A percentile compares a stretch with the other conserved stretches of the same genome.
phyloP scores from a whole-genome alignment of 331 rosid genomes.

The Saraca asoca region DNA sequence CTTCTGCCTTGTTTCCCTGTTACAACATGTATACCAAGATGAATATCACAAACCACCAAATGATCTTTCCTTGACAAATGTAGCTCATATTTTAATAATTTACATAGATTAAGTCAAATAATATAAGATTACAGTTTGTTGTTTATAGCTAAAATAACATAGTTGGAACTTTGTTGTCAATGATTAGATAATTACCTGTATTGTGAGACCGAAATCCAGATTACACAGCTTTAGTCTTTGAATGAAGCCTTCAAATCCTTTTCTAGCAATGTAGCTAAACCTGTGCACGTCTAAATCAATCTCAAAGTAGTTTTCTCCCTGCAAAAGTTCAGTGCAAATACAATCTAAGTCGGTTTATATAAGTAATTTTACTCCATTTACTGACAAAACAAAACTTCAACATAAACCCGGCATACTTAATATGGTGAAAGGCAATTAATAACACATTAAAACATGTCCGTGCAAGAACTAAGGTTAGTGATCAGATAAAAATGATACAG shows the following conservation, averaged over 20 bases:
- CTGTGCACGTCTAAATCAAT: conserved; percentile 94
- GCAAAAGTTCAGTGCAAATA: conserved; percentile 29
- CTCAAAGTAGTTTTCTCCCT: conserved; percentile 98
- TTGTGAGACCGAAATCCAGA: conserved; percentile 81
- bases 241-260: conserved; percentile 83
- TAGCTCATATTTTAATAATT: too few species aligned
- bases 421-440: too few species aligned
- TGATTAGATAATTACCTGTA: conserved; percentile 61
- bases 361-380: too few species aligned
- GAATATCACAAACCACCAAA: conserved; percentile 10
- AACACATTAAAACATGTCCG: too few species aligned
- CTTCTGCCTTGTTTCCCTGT: conserved; percentile 92
- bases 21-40: conserved; percentile 24
- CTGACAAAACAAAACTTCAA: too few species aligned
- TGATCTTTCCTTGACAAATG: conserved; percentile 1
- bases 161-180: too few species aligned
- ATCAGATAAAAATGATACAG: too few species aligned
- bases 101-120: too few species aligned
- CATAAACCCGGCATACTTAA: too few species aligned
- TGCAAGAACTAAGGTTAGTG: too few species aligned
- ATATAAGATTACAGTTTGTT: too few species aligned
- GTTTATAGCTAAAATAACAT: too few species aligned
- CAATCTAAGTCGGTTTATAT: conserved; percentile 7
- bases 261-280: conserved; percentile 89
- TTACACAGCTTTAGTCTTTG: conserved; percentile 70